A percentile compares a stretch with the other conserved stretches of the same genome.
These are phyloP conservation scores for Aspergillus bombycis DNA, from an alignment of 2,329 filamentous ascomycete species.

Conservation along the genomic window DNA sequence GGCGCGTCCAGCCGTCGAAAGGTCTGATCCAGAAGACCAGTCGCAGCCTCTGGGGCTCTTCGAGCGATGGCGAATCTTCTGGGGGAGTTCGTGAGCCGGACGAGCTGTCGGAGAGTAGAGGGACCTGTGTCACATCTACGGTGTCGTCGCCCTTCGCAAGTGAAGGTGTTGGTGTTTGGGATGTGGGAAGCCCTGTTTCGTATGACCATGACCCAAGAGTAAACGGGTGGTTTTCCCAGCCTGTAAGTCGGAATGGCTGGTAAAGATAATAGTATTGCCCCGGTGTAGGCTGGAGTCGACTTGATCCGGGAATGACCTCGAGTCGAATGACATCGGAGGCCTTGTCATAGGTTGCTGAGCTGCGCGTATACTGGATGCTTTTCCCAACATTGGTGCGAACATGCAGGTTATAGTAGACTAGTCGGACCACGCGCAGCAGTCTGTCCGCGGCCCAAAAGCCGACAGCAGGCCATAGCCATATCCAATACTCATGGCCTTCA, in stretches of 20 bases:
- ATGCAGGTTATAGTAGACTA: slow-evolving; percentile 50
- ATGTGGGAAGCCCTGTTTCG: slow-evolving; percentile 5
- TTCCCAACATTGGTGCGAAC: slow-evolving; percentile 27
- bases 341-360: slow-evolving; percentile 48
- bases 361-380: slow-evolving; percentile 35
- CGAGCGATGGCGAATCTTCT: neutral
- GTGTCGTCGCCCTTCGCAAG: slow-evolving; percentile 11
- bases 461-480: slow-evolving; percentile 55
- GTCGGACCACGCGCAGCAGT: slow-evolving; percentile 45
- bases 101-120: slow-evolving; percentile 27
- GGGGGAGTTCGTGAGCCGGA: neutral
- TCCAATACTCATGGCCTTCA: slow-evolving; percentile 50
- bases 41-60: slow-evolving; percentile 21
- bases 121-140: slow-evolving; percentile 26
- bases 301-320: slow-evolving; percentile 45
- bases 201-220: slow-evolving; percentile 43
- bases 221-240: slow-evolving; percentile 59
- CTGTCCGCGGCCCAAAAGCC: slow-evolving; percentile 55
- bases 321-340: slow-evolving; percentile 51
- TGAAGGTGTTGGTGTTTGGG: neutral
- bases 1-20: slow-evolving; percentile 54
- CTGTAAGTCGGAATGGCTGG: slow-evolving; percentile 45
- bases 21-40: slow-evolving; percentile 56
- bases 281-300: slow-evolving; percentile 39
- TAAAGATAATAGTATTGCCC: slow-evolving; percentile 58